Evolutionary conservation across 176 grass and related monocot genomes (phyloP).

Genomic region (Oryza meyeriana): DNA sequence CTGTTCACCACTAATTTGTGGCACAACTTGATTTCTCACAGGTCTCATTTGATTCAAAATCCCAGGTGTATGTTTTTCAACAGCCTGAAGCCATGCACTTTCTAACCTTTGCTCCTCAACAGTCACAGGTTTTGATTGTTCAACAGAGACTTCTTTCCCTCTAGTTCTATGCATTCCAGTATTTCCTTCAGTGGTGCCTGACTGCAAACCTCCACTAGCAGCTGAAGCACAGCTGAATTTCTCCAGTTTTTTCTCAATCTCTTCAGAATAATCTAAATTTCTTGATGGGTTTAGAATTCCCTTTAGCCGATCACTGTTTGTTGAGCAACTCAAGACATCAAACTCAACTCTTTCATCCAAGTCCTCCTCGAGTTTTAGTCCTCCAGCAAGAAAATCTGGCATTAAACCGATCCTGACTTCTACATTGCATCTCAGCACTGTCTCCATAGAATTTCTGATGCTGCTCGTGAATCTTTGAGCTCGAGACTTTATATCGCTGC

Average conservation of each 20-base stretch:
- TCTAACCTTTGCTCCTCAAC: conserved; percentile 84
- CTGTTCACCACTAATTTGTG: conserved; percentile 49
- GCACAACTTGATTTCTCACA: conserved; percentile 87
- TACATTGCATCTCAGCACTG: conserved; percentile 66
- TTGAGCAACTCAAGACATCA: conserved; percentile 51
- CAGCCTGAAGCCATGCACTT: conserved; percentile 87
- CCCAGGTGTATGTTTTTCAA: conserved; percentile 49
- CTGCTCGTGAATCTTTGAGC: conserved; percentile 90
- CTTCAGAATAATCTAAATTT: conserved; percentile 43
- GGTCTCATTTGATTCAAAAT: conserved; percentile 46
- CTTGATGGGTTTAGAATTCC: conserved; percentile 43
- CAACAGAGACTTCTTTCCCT: conserved; percentile 28
- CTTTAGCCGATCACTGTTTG: conserved; percentile 41
- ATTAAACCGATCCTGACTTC: conserved; percentile 65
- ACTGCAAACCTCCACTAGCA: conserved; percentile 15
- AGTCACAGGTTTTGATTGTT: conserved; percentile 23
- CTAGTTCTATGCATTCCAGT: conserved; percentile 30
- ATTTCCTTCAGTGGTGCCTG: conserved; percentile 16
- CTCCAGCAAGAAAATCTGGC: conserved; percentile 42
- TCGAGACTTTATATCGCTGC: conserved; percentile 63
- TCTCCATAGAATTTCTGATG: conserved; percentile 93
- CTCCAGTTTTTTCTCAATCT: conserved; percentile 30
- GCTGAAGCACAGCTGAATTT: conserved; percentile 31
- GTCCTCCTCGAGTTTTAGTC: conserved; percentile 4
- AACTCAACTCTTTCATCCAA: conserved; percentile 37